Evolutionary conservation across 345 rosid species (phyloP), one percentile per base, ranked within the genome.

Genomic region (Salix koriyanagi): DNA sequence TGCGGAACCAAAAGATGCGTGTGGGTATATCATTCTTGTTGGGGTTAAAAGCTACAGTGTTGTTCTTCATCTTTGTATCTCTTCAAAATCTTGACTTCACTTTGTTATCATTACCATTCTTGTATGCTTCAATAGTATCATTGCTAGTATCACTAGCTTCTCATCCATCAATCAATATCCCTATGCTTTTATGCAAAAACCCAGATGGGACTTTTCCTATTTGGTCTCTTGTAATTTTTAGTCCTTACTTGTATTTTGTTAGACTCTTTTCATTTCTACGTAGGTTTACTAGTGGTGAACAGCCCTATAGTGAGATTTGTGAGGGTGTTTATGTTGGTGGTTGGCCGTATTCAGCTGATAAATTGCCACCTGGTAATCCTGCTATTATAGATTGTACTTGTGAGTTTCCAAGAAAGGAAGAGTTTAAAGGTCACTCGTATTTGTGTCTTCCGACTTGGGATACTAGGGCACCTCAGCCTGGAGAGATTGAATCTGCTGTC

Each of bases 361-460:
- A 71, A 39, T 62, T 90, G 81, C 96, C 96, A 11, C 92, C 91
- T 7, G 92, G 92, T 30, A 81, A 87, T 36, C 93, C 92, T 68
- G 96, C 93, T 3, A 86, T 91, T 73, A 69, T 91, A 2, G 93
- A 91, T 77, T 91, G 96, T 72, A 91, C 96, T 36, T 86, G 93
- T 65, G 96, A 91, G 79, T 76, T 91, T 48, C 96, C 96, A 1
- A 86, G 89, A 68, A 34, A 42, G 44, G 11, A 58, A 37, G 89
- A 86, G 77, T 80, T 91, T 21, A 76, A 79, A 18, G 81, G 84
- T 32, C 81, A 82, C 42, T 62, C 89, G 5, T 91, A 91, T 78
- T 79, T 91, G 7, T 90, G 96, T 61, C 69, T 91, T 34, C 91
- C 96, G 9, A 90, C 96, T 76, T 91, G 96, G 96, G 93, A 91